Base-by-base conservation (phyloP, 352 stramenopile genomes). In the Peronospora farinosa region DNA sequence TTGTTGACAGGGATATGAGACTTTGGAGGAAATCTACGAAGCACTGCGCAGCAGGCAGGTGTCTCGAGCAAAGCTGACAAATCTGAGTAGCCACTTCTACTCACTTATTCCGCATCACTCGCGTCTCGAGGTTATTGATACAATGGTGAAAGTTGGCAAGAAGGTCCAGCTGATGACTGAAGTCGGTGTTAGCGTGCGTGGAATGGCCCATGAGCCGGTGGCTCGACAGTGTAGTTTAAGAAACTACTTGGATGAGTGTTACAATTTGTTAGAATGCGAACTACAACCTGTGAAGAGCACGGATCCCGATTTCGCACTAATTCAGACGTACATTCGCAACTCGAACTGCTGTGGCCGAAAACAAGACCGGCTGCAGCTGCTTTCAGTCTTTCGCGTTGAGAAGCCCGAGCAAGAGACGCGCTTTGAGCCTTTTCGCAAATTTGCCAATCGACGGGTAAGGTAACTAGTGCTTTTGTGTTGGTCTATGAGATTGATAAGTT, bases 321-420 rank as follows among this genome's bases (percentile, higher is more conserved):
- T 87, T 55, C 61, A 84, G 52, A 70, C 74, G 46, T 87, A 87
- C 49, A 66, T 87, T 36, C 74, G 67, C 44, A 85, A 85, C 48
- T 85, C 76, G 23, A 83, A 71, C 56, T 87, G 76, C 62, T 87
- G 76, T 35, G 66, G 72, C 33, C 67, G 65, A 31, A 81, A 78
- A 41, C 65, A 79, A 31, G 66, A 78, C 19, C 67, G 62, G 36
- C 35, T 82, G 33, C 69, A 85, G 57, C 47, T 85, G 16, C 40
- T 84, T 16, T 62, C 64, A 27, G 74, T 88, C 30, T 84, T 88
- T 60, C 69, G 72, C 13, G 63, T 86, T n/a, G 55, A 78, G 28
- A 84, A 84, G 30, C 47, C 40, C 19, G 59, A 69, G 23, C 72
- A 86, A 36, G 57, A 71, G 21, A 54, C 54, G 33, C 77, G 72